phyloP scores from a whole-genome alignment of 2,329 filamentous ascomycete species.

The Arachnomyces sp. region DNA sequence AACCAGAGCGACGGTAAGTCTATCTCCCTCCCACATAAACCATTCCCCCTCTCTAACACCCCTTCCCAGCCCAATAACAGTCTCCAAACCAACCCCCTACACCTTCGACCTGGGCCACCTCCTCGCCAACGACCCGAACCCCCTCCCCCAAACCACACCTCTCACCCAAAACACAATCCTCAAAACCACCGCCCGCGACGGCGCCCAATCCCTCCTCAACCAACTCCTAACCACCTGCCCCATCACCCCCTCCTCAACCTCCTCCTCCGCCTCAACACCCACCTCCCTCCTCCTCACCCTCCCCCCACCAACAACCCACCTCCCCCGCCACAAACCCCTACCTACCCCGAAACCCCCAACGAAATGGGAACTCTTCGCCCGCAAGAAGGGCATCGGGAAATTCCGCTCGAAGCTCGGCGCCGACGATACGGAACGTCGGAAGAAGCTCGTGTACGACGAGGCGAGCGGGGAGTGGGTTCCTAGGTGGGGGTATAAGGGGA shows the following conservation, averaged over 20 bases:
- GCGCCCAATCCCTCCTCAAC: slow-evolving; percentile 85
- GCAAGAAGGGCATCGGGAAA: slow-evolving; percentile 87
- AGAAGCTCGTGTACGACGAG: slow-evolving; percentile 77
- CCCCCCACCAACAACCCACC: slow-evolving; percentile 57
- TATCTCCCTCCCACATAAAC: slow-evolving; percentile 3
- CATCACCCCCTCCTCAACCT: slow-evolving; percentile 75
- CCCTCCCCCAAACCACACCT: slow-evolving; percentile 49
- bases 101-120: slow-evolving; percentile 87
- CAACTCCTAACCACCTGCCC: slow-evolving; percentile 85
- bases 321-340: slow-evolving; percentile 88
- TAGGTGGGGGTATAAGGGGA: slow-evolving; percentile 90
- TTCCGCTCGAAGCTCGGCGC: slow-evolving; percentile 58
- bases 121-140: slow-evolving; percentile 79
- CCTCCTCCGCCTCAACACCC: slow-evolving; percentile 61
- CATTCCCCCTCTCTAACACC: background rate
- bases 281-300: slow-evolving; percentile 71
- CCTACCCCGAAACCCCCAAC: slow-evolving; percentile 74
- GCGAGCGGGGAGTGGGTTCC: slow-evolving; percentile 78
- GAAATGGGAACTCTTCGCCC: slow-evolving; percentile 93
- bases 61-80: slow-evolving; percentile 47
- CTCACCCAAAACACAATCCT: slow-evolving; percentile 45
- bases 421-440: slow-evolving; percentile 56
- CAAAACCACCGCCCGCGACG: slow-evolving; percentile 69
- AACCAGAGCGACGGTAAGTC: slow-evolving; percentile 35
- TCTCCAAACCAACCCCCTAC: slow-evolving; percentile 79